These are phyloP conservation scores for Cladosporium sp. DNA, from an alignment of 2,329 filamentous ascomycete species.

Conservation along the genomic window DNA sequence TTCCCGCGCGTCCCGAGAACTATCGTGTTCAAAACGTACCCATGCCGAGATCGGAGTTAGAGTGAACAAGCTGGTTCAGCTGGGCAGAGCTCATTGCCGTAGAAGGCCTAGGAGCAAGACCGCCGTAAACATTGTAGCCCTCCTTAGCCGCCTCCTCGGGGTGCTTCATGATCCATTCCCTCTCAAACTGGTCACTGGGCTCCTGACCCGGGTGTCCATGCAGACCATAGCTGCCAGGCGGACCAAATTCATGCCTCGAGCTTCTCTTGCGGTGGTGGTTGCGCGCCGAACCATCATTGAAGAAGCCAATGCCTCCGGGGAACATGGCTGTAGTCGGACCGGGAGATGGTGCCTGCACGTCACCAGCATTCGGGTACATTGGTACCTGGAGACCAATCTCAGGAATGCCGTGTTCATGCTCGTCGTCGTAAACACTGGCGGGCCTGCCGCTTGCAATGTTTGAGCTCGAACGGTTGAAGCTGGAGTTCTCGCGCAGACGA, in stretches of 20 bases:
- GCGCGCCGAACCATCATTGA: conserved; percentile 58
- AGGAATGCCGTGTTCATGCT: conserved; percentile 79
- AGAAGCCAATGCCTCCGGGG: conserved; percentile 52
- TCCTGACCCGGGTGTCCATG: conserved; percentile 76
- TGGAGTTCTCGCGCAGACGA: conserved; percentile 63
- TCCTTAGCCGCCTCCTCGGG: conserved; percentile 79
- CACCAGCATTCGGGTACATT: conserved; percentile 88
- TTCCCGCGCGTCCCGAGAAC: background rate
- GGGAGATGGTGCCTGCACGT: conserved; percentile 93
- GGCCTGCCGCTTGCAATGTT: conserved; percentile 53
- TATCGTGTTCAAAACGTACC: conserved; percentile 40
- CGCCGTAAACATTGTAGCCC: conserved; percentile 66
- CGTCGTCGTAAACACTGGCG: conserved; percentile 60
- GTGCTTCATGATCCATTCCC: conserved; percentile 90
- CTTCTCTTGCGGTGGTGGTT: conserved; percentile 67
- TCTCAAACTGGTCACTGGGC: conserved; percentile 78
- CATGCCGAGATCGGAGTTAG: conserved; percentile 59
- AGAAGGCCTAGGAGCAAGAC: conserved; percentile 60
- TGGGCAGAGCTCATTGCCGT: conserved; percentile 88
- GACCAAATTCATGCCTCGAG: conserved; percentile 67
- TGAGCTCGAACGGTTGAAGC: conserved; percentile 50
- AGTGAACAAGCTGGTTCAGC: conserved; percentile 82
- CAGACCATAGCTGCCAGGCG: conserved; percentile 88
- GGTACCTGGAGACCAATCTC: conserved; percentile 91
- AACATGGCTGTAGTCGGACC: conserved; percentile 53